These are phyloP conservation scores for Allodekkera sacchari DNA, from an alignment of 805 yeast species.

Conservation along the genomic window DNA sequence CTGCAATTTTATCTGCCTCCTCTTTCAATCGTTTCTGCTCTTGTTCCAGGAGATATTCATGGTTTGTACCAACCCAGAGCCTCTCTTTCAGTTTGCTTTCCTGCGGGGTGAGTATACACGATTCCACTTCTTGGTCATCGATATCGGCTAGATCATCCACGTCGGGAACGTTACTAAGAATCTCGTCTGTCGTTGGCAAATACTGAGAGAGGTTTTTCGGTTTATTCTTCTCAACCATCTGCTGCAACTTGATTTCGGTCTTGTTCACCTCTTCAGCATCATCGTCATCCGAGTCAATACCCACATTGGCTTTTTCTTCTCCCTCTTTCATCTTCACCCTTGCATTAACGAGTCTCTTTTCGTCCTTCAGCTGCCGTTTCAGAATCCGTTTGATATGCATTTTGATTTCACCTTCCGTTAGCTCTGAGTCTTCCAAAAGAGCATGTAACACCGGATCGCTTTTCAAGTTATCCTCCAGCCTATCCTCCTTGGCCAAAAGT, in stretches of 20 bases:
- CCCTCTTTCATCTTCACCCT: slow-evolving; percentile 6
- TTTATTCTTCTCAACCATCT: slow-evolving; percentile 35
- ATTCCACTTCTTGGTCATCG: slow-evolving; percentile 73
- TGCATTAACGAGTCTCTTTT: slow-evolving; percentile 9
- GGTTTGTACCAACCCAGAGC: slow-evolving; percentile 85
- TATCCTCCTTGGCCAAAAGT: slow-evolving; percentile 23
- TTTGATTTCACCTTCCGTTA: slow-evolving; percentile 38
- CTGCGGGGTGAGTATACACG: slow-evolving; percentile 52
- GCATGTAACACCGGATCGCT: slow-evolving; percentile 36
- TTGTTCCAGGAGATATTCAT: slow-evolving; percentile 77
- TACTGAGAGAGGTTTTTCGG: slow-evolving; percentile 45
- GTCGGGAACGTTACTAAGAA: slow-evolving; percentile 46
- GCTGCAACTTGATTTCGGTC: slow-evolving; percentile 20
- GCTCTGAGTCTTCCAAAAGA: slow-evolving; percentile 34
- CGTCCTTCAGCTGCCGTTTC: slow-evolving; percentile 19
- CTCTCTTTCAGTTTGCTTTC: slow-evolving; percentile 70
- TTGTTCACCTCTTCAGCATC: slow-evolving; percentile 16
- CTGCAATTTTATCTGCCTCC: slow-evolving; percentile 83
- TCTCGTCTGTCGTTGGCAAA: slow-evolving; percentile 50
- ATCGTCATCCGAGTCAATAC: slow-evolving; percentile 11
- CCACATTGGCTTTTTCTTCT: slow-evolving; percentile 3
- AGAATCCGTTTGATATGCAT: slow-evolving; percentile 22
- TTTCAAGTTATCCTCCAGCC: slow-evolving; percentile 30
- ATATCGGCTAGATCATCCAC: slow-evolving; percentile 63
- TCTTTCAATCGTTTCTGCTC: slow-evolving; percentile 75